Evolutionary conservation across 495 filamentous ascomycete species (phyloP), one percentile per base, ranked within the genome.

Genomic region (Trypethelium eluteriae): DNA sequence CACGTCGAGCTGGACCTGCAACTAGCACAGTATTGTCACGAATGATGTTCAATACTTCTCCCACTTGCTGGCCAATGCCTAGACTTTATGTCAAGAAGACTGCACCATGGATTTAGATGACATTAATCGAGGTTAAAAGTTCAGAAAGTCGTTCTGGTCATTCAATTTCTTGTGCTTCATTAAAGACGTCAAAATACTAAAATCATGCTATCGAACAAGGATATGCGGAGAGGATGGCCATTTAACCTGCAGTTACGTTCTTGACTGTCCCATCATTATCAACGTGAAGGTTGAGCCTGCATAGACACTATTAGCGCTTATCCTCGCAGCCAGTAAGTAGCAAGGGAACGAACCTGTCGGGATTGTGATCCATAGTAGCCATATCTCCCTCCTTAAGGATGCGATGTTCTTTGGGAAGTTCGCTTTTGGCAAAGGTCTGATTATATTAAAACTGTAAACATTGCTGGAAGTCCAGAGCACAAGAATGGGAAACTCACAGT

Each of bases 301-400:
- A 18, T 6, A 34, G 5, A 2, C 32, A 18, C 6, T 6, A 36
- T 46, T 53, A 66, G 62, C 34, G 25, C 11, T 36, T 59, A 2
- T 32, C 36, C 53, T 18, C 36, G 25, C 7, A 35, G 14, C 12
- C 25, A n/a, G 18, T 9, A 5, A 62, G 9, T 62, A 14, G 6
- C 16, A 34, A 12, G 25, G 10, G 10, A 62, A 62, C 7, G n/a
- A 36, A 74, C 72, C 72, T 63, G 18, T 74, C 66, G 3, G 72
- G 72, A 36, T 74, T 73, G 62, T 73, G 71, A 39, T 74, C 72
- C 71, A 73, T 71, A 3, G 71, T 73, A 44, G 65, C 62, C 72
- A 74, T 74, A 63, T 71, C 71, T 41, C 71, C 72, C 62, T 73
- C 69, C 64, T 70, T 70, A 38, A 74, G 39, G 6, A 74, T 62